phyloP scores from a whole-genome alignment of 495 filamentous ascomycete genomes.

The Daldinia caldariorum region DNA sequence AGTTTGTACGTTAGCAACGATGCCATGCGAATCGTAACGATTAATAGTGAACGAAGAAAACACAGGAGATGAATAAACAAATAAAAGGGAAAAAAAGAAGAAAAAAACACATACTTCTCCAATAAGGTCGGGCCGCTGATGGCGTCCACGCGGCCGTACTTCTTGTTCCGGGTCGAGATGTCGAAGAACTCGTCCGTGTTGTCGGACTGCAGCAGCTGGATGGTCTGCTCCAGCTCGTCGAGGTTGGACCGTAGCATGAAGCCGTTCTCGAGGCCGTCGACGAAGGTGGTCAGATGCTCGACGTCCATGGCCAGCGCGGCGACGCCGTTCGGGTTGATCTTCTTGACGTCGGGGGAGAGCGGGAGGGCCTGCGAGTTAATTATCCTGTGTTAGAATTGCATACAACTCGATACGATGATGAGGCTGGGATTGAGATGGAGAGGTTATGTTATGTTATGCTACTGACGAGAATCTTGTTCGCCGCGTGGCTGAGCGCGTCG shows the following conservation, averaged over 20 bases:
- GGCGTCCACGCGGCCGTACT: constrained; percentile 92
- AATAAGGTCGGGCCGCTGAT: constrained; percentile 84
- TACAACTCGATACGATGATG: background rate
- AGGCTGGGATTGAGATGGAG: too few species aligned
- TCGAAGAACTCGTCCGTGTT: constrained; percentile 96
- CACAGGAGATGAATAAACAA: too few species aligned
- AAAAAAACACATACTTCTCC: constrained; percentile 73
- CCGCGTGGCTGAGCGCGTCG: constrained; percentile 90
- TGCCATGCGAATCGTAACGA: background rate
- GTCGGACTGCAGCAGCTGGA: constrained; percentile 82
- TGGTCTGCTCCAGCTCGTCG: constrained; percentile 92
- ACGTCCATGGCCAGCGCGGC: constrained; percentile 83
- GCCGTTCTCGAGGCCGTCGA: constrained; percentile 78
- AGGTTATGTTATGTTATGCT: background rate
- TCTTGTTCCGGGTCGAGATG: constrained; percentile 82
- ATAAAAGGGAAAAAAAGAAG: too few species aligned
- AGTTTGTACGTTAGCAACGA: constrained; percentile 51
- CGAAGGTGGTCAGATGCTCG: constrained; percentile 82
- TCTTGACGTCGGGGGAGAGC: constrained; percentile 78
- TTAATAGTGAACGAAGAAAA: background rate
- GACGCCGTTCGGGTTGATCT: constrained; percentile 88
- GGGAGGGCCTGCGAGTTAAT: constrained; percentile 70
- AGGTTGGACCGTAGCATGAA: constrained; percentile 84
- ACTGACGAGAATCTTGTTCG: constrained; percentile 81
- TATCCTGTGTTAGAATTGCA: constrained; percentile 4